Base-by-base conservation (phyloP, 768 basidiomycete species). In the Amanita subjunquillea region DNA sequence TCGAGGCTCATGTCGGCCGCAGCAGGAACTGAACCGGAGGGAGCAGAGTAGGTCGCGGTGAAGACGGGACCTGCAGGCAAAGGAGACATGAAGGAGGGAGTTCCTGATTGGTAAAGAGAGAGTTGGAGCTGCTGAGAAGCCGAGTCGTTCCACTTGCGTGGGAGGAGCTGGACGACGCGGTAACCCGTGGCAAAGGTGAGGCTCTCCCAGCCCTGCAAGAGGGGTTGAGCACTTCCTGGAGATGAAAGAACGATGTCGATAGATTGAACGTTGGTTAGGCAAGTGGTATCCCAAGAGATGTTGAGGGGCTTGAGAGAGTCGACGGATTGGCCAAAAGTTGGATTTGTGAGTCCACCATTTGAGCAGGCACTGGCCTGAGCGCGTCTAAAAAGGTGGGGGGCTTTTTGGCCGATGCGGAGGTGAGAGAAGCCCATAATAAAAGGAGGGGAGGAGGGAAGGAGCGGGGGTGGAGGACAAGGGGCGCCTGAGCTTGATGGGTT, bases 161-260 rank as follows among this genome's bases (percentile, higher is more conserved):
- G 80, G 52, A 77, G 62, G 40, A 90, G 63, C 15, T 61, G 63
- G 2, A 78, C 68, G 40, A 71, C 62, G 62, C 80, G 82, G 36
- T 64, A 67, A 23, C 82, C 85, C 3, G 67, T 10, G 4, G 68
- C 57, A 59, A 68, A 78, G 45, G 71, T 66, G 50, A 89, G 74
- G 30, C 65, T 65, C 39, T 73, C 55, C 82, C 82, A 91, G 38
- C 73, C 65, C 52, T 87, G 78, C 43, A 87, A 66, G 44, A 70
- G 72, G 3, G 77, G 66, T 36, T 53, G 62, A 30, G 57, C 51
- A 2, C 69, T 61, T 29, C 65, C 61, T 0, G 83, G 79, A 0
- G 79, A 78, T 57, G 77, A 77, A 49, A 90, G 77, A 57, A 82
- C 81, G 61, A 91, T 83, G 67, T 89, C 85, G 62, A 84, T 70